phyloP scores from a whole-genome alignment of 1,139 yeast genomes.

The Taphrina pruni region DNA sequence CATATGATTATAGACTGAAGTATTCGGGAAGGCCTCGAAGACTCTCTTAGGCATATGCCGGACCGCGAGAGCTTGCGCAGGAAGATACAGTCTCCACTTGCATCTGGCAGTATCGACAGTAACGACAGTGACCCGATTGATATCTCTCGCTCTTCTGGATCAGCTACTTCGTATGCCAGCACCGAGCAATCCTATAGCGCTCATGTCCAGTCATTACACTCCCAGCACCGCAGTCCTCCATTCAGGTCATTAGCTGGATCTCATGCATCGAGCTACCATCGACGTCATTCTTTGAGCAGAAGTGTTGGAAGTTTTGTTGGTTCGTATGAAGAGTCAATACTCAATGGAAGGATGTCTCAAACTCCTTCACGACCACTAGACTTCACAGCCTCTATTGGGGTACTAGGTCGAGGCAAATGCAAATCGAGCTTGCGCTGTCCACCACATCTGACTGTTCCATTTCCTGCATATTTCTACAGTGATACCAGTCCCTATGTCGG shows the following conservation, averaged over 20 bases:
- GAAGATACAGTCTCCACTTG: constrained; percentile 35
- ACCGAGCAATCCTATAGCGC: constrained; percentile 8
- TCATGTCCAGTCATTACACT: neutral
- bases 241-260: constrained; percentile 12
- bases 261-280: constrained; percentile 21
- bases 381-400: constrained; percentile 51
- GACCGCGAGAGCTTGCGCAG: constrained; percentile 19
- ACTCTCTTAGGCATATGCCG: constrained; percentile 10
- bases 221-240: neutral
- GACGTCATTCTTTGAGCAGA: constrained; percentile 22
- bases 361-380: constrained; percentile 50
- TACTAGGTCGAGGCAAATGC: constrained; percentile 47
- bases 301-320: constrained; percentile 48
- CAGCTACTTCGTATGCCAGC: constrained; percentile 15
- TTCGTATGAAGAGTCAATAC: constrained; percentile 52
- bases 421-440: constrained; percentile 48
- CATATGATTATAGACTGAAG: neutral
- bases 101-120: constrained; percentile 25
- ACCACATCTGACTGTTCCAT: constrained; percentile 49
- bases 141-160: constrained; percentile 30
- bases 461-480: constrained; percentile 53
- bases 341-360: constrained; percentile 52
- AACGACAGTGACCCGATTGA: constrained; percentile 39
- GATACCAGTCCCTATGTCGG: constrained; percentile 56
- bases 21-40: neutral